A percentile compares a stretch with the other conserved stretches of the same genome.
These are phyloP conservation scores for Komagataella pseudopastoris DNA, from an alignment of 805 yeast genomes.

Conservation along the genomic window DNA sequence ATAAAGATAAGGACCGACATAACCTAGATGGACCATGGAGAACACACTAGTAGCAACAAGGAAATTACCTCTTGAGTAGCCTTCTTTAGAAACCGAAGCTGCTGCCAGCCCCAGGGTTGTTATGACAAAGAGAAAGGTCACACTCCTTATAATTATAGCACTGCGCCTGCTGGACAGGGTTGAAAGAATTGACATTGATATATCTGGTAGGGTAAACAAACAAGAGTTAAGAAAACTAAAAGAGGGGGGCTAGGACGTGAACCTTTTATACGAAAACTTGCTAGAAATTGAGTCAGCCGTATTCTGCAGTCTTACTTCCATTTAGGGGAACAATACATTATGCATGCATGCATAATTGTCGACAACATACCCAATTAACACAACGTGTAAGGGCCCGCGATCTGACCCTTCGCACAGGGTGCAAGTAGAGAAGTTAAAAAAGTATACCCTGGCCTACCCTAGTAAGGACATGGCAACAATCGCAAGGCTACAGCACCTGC, in stretches of 20 bases:
- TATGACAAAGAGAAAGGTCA: not conserved
- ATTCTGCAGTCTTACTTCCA: not conserved
- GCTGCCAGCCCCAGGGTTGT: not conserved
- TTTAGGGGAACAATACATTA: not conserved
- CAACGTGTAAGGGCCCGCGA: not conserved
- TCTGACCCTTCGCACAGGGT: not conserved
- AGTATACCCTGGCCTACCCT: too few species aligned
- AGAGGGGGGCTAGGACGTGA: not conserved
- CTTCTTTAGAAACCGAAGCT: not conserved
- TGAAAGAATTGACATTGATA: not conserved
- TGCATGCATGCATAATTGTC: not conserved
- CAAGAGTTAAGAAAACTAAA: not conserved
- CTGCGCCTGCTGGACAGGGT: not conserved
- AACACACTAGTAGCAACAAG: not conserved
- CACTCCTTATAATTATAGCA: not conserved
- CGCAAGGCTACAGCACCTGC: too few species aligned
- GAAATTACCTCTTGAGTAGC: not conserved
- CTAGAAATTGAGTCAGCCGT: not conserved
- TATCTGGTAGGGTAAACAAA: not conserved
- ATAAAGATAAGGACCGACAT: not conserved
- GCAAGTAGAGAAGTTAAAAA: not conserved
- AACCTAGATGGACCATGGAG: not conserved
- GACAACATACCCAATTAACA: not conserved
- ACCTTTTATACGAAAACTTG: not conserved
- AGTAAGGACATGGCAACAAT: too few species aligned